Percentiles rank a stretch among this genome's conserved stretches.
These are phyloP conservation scores for Acacia acuminata DNA, from an alignment of 306 rosid species.

Conservation along the genomic window DNA sequence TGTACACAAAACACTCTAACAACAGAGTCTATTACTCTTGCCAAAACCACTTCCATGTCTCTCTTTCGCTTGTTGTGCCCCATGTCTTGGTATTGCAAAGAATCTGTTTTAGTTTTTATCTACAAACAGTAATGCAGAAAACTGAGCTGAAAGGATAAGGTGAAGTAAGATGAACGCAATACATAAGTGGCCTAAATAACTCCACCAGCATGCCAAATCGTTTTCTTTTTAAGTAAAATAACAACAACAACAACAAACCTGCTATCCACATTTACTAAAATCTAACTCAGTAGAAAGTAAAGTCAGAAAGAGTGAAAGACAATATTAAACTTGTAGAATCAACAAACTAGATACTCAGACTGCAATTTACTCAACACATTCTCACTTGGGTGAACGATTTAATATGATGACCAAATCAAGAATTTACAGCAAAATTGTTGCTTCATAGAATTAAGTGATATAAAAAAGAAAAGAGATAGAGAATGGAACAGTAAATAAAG, in stretches of 20 bases:
- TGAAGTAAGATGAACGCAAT: neutral
- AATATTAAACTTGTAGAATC: neutral
- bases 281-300: neutral
- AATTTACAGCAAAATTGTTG: neutral
- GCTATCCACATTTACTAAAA: neutral
- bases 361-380: neutral
- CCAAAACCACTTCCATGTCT: conserved; percentile 54
- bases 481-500: neutral
- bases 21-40: conserved; percentile 86
- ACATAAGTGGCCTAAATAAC: neutral
- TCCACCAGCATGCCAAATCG: neutral
- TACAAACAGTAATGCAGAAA: conserved; percentile 12
- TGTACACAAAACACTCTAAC: conserved; percentile 94
- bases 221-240: neutral
- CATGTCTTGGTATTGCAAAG: conserved; percentile 9
- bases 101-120: neutral
- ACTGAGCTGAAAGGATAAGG: neutral
- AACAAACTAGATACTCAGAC: neutral
- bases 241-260: neutral
- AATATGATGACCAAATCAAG: neutral
- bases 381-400: neutral
- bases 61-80: conserved; percentile 69
- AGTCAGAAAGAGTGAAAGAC: neutral
- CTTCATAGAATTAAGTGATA: neutral
- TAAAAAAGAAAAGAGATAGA: neutral